phyloP scores from a whole-genome alignment of 2,329 filamentous ascomycete genomes.

The Coleophoma eucalyptorum region DNA sequence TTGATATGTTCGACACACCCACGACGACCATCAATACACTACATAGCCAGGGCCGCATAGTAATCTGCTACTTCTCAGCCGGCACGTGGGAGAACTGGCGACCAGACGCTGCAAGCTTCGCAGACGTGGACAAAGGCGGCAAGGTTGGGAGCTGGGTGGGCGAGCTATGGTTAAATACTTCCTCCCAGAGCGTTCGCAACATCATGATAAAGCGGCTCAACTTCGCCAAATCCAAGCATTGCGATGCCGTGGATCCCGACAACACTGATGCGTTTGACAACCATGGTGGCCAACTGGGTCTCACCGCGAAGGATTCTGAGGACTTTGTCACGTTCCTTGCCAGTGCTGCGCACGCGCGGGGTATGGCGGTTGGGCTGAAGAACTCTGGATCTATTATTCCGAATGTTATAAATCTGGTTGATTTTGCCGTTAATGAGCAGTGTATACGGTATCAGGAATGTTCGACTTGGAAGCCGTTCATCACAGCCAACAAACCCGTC shows the following conservation, averaged over 20 bases:
- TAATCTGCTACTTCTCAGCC: constrained; percentile 73
- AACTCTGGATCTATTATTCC: constrained; percentile 59
- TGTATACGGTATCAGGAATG: constrained; percentile 61
- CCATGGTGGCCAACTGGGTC: constrained; percentile 57
- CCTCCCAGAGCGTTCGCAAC: constrained; percentile 48
- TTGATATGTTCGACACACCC: constrained; percentile 53
- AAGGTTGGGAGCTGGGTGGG: constrained; percentile 58
- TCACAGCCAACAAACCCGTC: constrained; percentile 58
- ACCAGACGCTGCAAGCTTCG: constrained; percentile 50
- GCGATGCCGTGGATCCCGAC: constrained; percentile 65
- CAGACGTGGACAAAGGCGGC: constrained; percentile 49
- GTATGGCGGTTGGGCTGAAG: constrained; percentile 63
- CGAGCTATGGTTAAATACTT: constrained; percentile 62
- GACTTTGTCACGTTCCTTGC: constrained; percentile 58
- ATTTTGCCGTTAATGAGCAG: constrained; percentile 68
- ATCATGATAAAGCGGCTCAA: constrained; percentile 60
- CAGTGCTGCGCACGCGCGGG: constrained; percentile 43
- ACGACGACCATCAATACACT: constrained; percentile 39
- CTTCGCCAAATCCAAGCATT: constrained; percentile 55
- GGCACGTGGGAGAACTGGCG: constrained; percentile 64
- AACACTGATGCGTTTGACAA: constrained; percentile 61
- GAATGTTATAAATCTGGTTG: constrained; percentile 41
- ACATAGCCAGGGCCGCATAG: constrained; percentile 47
- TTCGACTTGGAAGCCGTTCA: constrained; percentile 51
- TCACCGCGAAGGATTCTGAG: constrained; percentile 53